Evolutionary conservation across 148 eudicot species (phyloP), one percentile per base, ranked within the genome.

Genomic region (Amaranthus cruentus): DNA sequence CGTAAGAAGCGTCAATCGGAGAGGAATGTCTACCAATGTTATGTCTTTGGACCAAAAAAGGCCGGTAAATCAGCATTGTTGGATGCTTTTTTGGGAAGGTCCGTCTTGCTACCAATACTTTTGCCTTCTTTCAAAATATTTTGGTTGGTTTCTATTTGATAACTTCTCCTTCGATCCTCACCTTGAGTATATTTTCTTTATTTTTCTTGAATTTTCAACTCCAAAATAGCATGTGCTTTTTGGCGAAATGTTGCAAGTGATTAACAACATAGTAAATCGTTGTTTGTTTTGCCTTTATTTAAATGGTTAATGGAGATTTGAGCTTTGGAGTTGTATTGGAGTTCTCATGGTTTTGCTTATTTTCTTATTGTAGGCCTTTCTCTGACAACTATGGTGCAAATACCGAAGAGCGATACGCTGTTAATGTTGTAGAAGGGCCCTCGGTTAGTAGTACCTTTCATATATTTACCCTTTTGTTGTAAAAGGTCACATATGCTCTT

Each of bases 31-130:
- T 95, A 84, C 78, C 98, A 95, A 59, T 95, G 98, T 70, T 91
- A 78, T 82, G 98, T 95, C 71, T 95, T 91, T 86, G 98, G 98
- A 71, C 97, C 98, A 46, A 86, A 85, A 78, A 85, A 79, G 73
- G 85, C 97, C 51, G 98, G 98, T 77, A 95, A 95, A 73, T 84
- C 97, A 47, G 88, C 90, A 38, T 71, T 95, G 58, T 73, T 95
- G 78, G 81, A 87, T 83, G 85, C 93, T 70, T 90, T 87, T 67
- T 77, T 86, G 70, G 90, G 93, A 86, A 91, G 96, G 97, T 91
- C 6, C 18, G 75, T 70, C 60, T 38, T 63, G n/a, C 43, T 49
- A 55, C 5, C 42, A 48, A 28, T 57, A 14, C 54, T 73, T 69
- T 50, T 4, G 10, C n/a, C 4, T 14, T 10, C 49, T 46, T 14